Evolutionary conservation across 805 yeast genomes (phyloP).

Genomic region (Ogataea angusta): DNA sequence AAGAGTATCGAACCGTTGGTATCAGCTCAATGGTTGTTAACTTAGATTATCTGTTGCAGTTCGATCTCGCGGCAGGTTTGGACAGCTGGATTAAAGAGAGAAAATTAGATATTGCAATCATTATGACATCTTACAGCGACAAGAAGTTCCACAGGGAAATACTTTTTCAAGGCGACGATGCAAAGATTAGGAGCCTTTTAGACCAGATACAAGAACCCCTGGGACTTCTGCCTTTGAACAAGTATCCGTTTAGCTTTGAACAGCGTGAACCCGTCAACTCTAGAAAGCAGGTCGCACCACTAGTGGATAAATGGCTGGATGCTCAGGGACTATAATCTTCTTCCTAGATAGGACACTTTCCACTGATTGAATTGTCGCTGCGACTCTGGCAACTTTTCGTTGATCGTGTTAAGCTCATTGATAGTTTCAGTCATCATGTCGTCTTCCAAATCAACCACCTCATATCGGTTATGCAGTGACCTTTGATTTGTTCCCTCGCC

Average conservation of each 20-base stretch:
- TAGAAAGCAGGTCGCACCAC: conserved; percentile 85
- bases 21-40: conserved; percentile 73
- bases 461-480: conserved; percentile 16
- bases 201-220: conserved; percentile 19
- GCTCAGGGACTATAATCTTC: conserved; percentile 1
- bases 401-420: conserved; percentile 27
- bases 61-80: conserved; percentile 24
- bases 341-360: conserved; percentile 29
- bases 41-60: conserved; percentile 45
- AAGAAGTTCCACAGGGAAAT: conserved; percentile 4
- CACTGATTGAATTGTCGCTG: conserved; percentile 26
- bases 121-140: conserved; percentile 47
- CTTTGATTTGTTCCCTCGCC: conserved; percentile 11
- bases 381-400: conserved; percentile 34
- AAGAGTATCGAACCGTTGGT: conserved; percentile 67
- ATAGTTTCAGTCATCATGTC: conserved; percentile 34
- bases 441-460: conserved; percentile 35
- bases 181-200: conserved; percentile 1
- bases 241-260: conserved; percentile 1
- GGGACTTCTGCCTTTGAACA: conserved; percentile 18
- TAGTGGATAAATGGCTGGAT: conserved; percentile 25
- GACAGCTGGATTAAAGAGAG: conserved; percentile 28
- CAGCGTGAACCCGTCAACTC: conserved; percentile 57
- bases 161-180: conserved; percentile 2
- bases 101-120: conserved; percentile 37